Base-by-base conservation (phyloP, 2,329 filamentous ascomycete species). In the Aureobasidium lini region DNA sequence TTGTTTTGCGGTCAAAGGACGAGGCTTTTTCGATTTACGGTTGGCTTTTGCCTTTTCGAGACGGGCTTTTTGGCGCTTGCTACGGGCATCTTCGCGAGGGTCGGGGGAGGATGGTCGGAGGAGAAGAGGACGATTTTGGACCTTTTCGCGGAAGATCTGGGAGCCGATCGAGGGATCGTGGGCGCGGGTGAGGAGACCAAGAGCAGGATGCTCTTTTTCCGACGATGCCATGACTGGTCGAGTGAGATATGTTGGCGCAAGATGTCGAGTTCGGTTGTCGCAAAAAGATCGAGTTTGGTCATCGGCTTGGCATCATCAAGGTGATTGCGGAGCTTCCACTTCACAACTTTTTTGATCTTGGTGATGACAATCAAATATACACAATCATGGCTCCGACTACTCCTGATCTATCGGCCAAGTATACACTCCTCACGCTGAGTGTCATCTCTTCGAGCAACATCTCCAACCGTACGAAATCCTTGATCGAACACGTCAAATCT, bases 61-160 rank as follows among this genome's bases (percentile, higher is more conserved):
- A 28, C 71, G 69, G 42, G 66, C 66, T 59, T 69, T 62, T 56
- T 76, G 72, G 53, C 72, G 72, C 37, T 71, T 68, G 42, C 71
- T 76, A 62, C 86, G 84, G 18, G 81, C 81, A 66, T 84, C 82
- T 49, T 70, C 67, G 62, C 68, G 71, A 11, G 74, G 68, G 65
- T 67, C 84, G 72, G 90, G 88, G 0, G 88, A 90, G 23, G 86
- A 87, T 6, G 90, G 86, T 43, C 87, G 85, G 3, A 96, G 83
- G 67, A 87, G 84, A 60, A 96, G 84, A 0, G 90, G 86, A 48
- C 90, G 90, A 69, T 90, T 86, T 67, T 90, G 84, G 71, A 96
- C 84, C 73, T 91, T 91, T 64, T 95, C 89, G 63, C 81, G 79
- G 78, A 88, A 93, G 72, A 96, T 89, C 57, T 84, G 81, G 36